phyloP scores from a whole-genome alignment of 2,329 filamentous ascomycete genomes.

The Balansia obtecta region DNA sequence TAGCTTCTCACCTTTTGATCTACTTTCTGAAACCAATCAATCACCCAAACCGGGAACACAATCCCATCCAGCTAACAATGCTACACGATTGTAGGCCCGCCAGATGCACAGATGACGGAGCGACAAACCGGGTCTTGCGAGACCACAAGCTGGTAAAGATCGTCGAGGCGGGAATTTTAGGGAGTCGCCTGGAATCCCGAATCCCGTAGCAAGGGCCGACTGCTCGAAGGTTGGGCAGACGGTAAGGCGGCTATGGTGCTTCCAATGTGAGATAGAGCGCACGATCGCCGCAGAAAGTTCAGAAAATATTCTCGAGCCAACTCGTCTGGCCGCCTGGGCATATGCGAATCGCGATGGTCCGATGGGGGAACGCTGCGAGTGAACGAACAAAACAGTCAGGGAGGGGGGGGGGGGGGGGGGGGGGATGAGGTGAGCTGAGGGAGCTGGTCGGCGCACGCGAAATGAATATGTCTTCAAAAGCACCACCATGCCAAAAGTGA shows the following conservation, averaged over 20 bases:
- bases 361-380: slow-evolving; percentile 7
- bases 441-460: slow-evolving; percentile 37
- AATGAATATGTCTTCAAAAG: slow-evolving; percentile 33
- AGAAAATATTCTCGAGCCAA: neutral
- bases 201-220: neutral
- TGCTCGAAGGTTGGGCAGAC: slow-evolving; percentile 2
- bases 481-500: slow-evolving; percentile 1
- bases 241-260: slow-evolving; percentile 2
- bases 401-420: slow-evolving; percentile 16
- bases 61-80: slow-evolving; percentile 9
- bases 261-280: neutral
- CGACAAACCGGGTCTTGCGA: slow-evolving; percentile 1
- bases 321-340: slow-evolving; percentile 4
- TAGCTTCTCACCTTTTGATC: neutral
- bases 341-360: slow-evolving; percentile 2
- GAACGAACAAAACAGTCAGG: slow-evolving; percentile 8
- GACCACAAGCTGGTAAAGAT: slow-evolving; percentile 2
- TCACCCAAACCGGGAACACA: slow-evolving; percentile 12
- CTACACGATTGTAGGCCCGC: too few relatives aligned
- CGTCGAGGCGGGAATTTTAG: slow-evolving; percentile 6
- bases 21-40: neutral
- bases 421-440: slow-evolving; percentile 31
- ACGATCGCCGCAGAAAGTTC: slow-evolving; percentile 7
- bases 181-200: slow-evolving; percentile 4
- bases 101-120: neutral